A percentile compares a stretch with the other conserved stretches of the same genome.
phyloP scores from a whole-genome alignment of 768 basidiomycete species.

The Suillus paluster region DNA sequence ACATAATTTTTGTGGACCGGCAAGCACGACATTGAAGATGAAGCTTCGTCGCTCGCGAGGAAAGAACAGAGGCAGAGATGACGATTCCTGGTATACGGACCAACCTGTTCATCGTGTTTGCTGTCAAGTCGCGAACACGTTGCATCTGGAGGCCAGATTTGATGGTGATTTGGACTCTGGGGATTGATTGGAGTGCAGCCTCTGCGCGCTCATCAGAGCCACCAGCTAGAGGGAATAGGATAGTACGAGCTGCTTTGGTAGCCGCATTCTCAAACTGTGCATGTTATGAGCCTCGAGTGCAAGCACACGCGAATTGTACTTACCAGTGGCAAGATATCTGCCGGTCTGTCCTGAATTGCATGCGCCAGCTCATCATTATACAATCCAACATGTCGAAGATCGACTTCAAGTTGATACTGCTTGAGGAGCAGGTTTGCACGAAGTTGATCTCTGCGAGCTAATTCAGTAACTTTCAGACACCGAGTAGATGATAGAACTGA shows the following conservation, averaged over 20 bases:
- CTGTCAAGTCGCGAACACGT: conserved; percentile 92
- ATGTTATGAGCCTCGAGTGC: conserved; percentile 6
- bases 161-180: conserved; percentile 85
- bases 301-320: conserved; percentile 24
- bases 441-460: conserved; percentile 71
- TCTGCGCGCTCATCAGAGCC: conserved; percentile 49
- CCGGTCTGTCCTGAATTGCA: conserved; percentile 85
- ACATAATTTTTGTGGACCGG: conserved; percentile 75
- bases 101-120: conserved; percentile 93
- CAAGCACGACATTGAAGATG: conserved; percentile 94
- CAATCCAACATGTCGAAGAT: conserved; percentile 75
- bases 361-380: conserved; percentile 96
- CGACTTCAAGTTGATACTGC: conserved; percentile 85
- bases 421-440: conserved; percentile 89
- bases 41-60: conserved; percentile 90
- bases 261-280: conserved; percentile 90
- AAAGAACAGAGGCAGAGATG: conserved; percentile 93
- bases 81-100: conserved; percentile 98
- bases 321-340: conserved; percentile 88
- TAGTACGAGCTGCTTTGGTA: conserved; percentile 79
- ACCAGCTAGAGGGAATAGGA: conserved; percentile 80
- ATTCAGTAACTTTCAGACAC: conserved; percentile 4
- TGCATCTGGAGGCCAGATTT: conserved; percentile 91
- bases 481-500: conserved; percentile 33
- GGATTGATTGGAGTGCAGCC: conserved; percentile 53